Evolutionary conservation across 2,329 filamentous ascomycete species (phyloP), one percentile per base, ranked within the genome.

Genomic region (Aspergillus cejpii): DNA sequence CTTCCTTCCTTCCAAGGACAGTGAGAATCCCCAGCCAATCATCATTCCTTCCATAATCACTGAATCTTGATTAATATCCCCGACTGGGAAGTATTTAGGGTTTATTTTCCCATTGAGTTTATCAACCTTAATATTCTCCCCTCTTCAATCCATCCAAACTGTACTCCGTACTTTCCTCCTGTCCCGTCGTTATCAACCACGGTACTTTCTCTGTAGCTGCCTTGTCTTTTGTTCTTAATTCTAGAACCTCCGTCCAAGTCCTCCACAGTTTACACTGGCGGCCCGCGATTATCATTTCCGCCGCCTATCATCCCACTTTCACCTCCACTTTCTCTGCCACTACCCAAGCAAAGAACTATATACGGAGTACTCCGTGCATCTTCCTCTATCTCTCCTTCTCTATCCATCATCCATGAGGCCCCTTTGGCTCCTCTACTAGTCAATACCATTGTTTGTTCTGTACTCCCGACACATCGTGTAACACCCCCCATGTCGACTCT

Each of bases 401-500:
- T 34, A 5, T 34, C 28, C 17, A 8, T n/a, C 14, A 11, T 5
- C 15, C 11, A 11, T 20, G 8, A 20, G 5, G 11, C 11, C 10
- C 17, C 17, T 10, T 34, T 3, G 15, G 11, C 31, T 19, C 10
- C 14, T 17, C 17, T 33, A n/a, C n/a, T n/a, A 15, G 10, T 34
- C 31, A 34, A 34, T 34, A 34, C 17, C 15, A 34, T 34, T 20
- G 17, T 34, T 15, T 15, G 6, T 31, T 24, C n/a, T n/a, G n/a
- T n/a, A n/a, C n/a, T 24, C 23, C 23, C 38, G 11, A 28, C 31
- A 10, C 31, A 17, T 34, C 31, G 31, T 34, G 31, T 15, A 34
- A 20, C 31, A 17, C 31, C 17, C 15, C 15, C 12, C 39, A 55
- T 57, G 53, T 57, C 53, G 38, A 46, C 49, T 36, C 48, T 55